phyloP scores from a whole-genome alignment of 1,284 basidiomycete species.

The Ganoderma resinaceum region DNA sequence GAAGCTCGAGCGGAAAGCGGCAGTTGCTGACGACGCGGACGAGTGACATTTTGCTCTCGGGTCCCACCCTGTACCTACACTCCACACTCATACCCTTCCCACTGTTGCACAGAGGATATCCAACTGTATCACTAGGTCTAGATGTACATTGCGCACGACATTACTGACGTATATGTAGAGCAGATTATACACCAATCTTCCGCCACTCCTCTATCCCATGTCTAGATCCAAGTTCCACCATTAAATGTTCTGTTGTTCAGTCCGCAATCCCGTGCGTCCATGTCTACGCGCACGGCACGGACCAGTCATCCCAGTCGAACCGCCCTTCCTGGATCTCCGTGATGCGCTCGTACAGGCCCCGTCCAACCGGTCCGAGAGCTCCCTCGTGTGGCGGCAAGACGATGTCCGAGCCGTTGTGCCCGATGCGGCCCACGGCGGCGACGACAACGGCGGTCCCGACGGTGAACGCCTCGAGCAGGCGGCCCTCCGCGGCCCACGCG shows the following conservation, averaged over 20 bases:
- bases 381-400: constrained; percentile 52
- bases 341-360: constrained; percentile 61
- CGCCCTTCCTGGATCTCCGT: constrained; percentile 73
- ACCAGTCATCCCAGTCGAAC: constrained; percentile 60
- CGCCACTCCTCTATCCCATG: neutral
- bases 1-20: constrained; percentile 33
- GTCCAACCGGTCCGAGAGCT: constrained; percentile 62
- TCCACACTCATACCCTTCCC: neutral
- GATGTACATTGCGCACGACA: constrained; percentile 16
- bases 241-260: neutral
- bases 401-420: constrained; percentile 60
- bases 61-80: neutral
- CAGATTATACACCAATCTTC: constrained; percentile 15
- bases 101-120: neutral
- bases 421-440: constrained; percentile 63
- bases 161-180: constrained; percentile 19
- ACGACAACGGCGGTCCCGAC: constrained; percentile 77
- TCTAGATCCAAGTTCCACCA: neutral
- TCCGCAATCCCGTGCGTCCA: constrained; percentile 26
- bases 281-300: constrained; percentile 45
- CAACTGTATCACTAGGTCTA: constrained; percentile 19
- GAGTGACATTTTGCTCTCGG: constrained; percentile 18
- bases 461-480: constrained; percentile 74
- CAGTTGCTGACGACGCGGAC: constrained; percentile 22
- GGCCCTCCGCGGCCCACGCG: constrained; percentile 55